Base-by-base conservation (phyloP, 305 asterid species). In the Fraxinus sp. region DNA sequence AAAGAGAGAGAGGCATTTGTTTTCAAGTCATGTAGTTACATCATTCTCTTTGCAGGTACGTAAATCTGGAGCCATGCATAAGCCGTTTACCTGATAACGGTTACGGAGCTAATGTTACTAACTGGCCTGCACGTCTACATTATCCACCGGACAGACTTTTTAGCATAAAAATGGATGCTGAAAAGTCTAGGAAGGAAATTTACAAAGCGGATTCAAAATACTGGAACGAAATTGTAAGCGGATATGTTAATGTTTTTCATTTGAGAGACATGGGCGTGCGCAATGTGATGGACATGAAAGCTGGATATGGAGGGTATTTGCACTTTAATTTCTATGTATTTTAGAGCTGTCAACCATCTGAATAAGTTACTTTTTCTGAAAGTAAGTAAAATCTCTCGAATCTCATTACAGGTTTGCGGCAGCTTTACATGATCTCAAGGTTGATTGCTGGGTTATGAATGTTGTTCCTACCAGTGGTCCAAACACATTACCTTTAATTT, bases 211-310 rank as follows among this genome's bases (percentile, higher is more conserved):
- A 91, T 80, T 88, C 94, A 1, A 88, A 70, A n/a, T 92, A 89
- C 83, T 81, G 77, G 88, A 81, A 89, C 16, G 92, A 91, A 20
- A 86, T 89, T 1, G 89, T 90, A 20, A 85, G 35, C 0, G 92
- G 97, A 82, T 91, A 91, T 26, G 37, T 91, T 0, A 79, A 43
- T 52, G 94, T 88, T 75, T 90, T 92, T 82, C 95, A 59, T 57
- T 39, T 89, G 80, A 81, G 86, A 55, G 20, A 81, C 39, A 5
- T 80, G 83, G 87, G 83, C 80, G 16, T 86, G 18, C 89, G 94
- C 22, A 92, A 91, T n/a, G 90, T 87, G 80, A 88, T 92, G 94
- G 96, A 91, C 90, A 92, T 92, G 97, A 92, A 71, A 89, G 93
- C 97, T 71, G 87, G 91, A 83, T 91, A 92, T 80, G 95, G 97